Evolutionary conservation across 257 asterid species (phyloP), one percentile per base, ranked within the genome.

Genomic region (Striga asiatica): DNA sequence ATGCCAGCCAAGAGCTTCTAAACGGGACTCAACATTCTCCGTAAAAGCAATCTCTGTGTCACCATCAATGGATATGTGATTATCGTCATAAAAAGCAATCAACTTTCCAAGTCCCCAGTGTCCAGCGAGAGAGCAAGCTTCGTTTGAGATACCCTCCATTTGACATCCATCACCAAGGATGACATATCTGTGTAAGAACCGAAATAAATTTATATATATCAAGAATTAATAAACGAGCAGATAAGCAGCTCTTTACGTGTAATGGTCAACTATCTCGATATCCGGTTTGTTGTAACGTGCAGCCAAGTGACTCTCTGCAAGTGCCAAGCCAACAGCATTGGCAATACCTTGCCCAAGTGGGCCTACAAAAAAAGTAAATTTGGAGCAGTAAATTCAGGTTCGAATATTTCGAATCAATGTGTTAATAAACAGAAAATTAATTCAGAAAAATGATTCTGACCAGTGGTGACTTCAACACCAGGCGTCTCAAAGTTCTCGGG

Each of bases 1-100:
- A 60, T 91, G 98, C 98, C 98, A 91, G 6, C 98, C 96, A 58
- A 91, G 93, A 68, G 67, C 81, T 75, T 91, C 97, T 48, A 87
- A 84, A 56, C 98, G 98, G 54, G 78, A n/a, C n/a, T n/a, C n/a
- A 41, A 68, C 21, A 49, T 79, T 76, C 71, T 79, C 83, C 2
- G 81, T 65, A 64, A 74, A 71, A 9, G 83, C 53, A 25, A 79
- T 59, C 56, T 66, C 69, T 1, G 83, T 74, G 23, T 73, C 39
- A 31, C 83, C 81, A 32, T 76, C 87, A 22, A 76, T 76, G 1
- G 87, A 73, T 35, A 64, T 76, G 29, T 48, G 50, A 47, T 79
- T 74, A 58, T 74, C 79, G n/a, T 79, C 83, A 21, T 79, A 76
- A 21, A 79, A 68, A 18, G 71, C 7, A 0, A 77, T 76, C 35